Base-by-base conservation (phyloP, 108 stramenopile genomes). In the Bacterosira constricta region DNA sequence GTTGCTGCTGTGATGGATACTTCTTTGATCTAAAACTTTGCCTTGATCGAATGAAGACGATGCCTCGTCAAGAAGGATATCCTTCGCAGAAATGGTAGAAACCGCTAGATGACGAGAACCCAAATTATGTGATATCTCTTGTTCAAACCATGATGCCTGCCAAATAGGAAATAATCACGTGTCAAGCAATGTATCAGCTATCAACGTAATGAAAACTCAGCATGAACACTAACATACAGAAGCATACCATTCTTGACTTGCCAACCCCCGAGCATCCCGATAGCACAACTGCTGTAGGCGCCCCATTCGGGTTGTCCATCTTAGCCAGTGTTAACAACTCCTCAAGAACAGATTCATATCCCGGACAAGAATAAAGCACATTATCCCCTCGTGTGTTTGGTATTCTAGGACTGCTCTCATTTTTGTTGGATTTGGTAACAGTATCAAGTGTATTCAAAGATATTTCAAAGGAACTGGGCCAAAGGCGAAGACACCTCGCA, bases 241-340 rank as follows among this genome's bases (percentile, higher is more conserved):
- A 35, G 0, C 73, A 61, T 63, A 72, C 85, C 82, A 95, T 60
- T 36, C 86, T 80, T 35, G 86, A 78, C 77, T 95, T 95, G 8
- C 93, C 93, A 35, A 95, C 90, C 36, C 90, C 90, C n/a, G 86
- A 47, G 72, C 86, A 82, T 10, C 93, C 93, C 8, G 85, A 81
- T 31, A 95, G 37, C 13, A 92, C 31, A 0, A 92, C 63, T 6
- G 73, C 90, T 9, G 90, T 67, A 2, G 89, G 85, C 4, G 83
- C 74, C 8, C 79, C 80, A n/a, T 62, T 20, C 41, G 57, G 44
- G 29, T 63, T 41, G 17, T 51, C 35, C 31, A 71, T 47, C 50
- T 77, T 56, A 15, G 79, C 51, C 17, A 83, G 44, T n/a, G 58
- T 35, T 9, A 81, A 12, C 8, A 90, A 55, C 49, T 85, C 77